Percentiles rank a stretch among this genome's conserved stretches.
These are phyloP conservation scores for Cutaneotrichosporon dermatis DNA, from an alignment of 1,284 basidiomycete species.

Conservation along the genomic window DNA sequence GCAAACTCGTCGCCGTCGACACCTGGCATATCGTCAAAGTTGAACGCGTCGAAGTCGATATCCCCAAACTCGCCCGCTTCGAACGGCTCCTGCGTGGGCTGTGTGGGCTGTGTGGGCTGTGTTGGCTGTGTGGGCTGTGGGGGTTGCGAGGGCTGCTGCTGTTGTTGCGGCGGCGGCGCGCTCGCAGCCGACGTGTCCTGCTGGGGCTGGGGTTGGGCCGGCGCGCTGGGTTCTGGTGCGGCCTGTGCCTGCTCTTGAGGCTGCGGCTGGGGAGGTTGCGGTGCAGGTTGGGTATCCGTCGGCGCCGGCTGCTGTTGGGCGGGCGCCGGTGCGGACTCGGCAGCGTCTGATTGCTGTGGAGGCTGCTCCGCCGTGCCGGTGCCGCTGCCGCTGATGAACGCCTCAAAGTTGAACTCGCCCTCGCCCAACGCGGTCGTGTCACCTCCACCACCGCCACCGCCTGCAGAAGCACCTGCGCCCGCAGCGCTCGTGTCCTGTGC, in stretches of 20 bases:
- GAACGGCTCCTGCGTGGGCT: not conserved
- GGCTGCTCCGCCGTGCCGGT: not conserved
- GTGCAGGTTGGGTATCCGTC: not conserved
- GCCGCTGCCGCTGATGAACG: constrained; percentile 1
- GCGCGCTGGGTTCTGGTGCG: not conserved
- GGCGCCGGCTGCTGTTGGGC: not conserved
- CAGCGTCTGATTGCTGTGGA: not conserved
- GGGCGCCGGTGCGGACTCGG: not conserved
- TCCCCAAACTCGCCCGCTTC: constrained; percentile 16
- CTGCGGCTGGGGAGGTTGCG: not conserved
- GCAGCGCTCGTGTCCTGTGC: not conserved
- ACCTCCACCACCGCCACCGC: no score
- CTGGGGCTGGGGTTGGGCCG: not conserved
- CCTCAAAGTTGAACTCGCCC: not conserved
- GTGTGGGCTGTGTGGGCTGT: not conserved
- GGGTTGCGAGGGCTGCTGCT: not conserved
- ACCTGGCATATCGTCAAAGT: constrained; percentile 33
- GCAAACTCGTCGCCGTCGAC: constrained; percentile 37
- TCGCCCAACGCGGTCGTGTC: not conserved
- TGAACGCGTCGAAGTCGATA: constrained; percentile 38
- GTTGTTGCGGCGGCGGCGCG: not conserved
- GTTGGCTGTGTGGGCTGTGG: not conserved
- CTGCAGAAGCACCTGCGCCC: no score
- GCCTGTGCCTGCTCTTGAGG: constrained; percentile 5
- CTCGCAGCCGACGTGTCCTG: not conserved